Evolutionary conservation across 1,284 basidiomycete genomes (phyloP).

Genomic region (Trichosporon sp.): DNA sequence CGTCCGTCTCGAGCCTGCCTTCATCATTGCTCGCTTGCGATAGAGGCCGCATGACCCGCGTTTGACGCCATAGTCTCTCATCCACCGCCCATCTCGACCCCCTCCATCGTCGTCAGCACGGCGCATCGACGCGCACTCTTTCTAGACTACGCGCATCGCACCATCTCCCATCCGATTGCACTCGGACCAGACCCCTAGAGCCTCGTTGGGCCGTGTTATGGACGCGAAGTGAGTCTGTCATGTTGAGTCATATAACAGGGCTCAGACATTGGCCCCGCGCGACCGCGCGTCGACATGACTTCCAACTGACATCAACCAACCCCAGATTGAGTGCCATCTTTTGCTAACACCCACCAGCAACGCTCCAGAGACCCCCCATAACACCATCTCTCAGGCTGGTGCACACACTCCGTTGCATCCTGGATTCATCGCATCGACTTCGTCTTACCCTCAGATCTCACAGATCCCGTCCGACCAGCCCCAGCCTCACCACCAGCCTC

Average conservation of each 20-base stretch:
- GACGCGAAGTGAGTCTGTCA: conserved; percentile 1
- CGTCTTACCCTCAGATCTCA: neutral
- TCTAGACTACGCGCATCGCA: neutral
- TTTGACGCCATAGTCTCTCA: conserved; percentile 2
- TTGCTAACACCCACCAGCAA: neutral
- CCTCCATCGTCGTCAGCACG: neutral
- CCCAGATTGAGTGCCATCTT: neutral
- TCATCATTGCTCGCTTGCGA: conserved; percentile 2
- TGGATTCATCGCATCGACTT: neutral
- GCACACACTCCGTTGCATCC: neutral
- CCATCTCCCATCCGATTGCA: neutral
- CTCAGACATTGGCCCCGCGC: neutral
- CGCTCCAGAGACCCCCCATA: neutral
- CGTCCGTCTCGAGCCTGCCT: conserved; percentile 1
- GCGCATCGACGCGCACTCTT: conserved; percentile 2
- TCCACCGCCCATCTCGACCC: neutral
- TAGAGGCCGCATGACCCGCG: neutral
- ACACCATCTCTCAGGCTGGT: neutral
- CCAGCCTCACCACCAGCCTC: neutral
- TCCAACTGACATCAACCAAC: neutral
- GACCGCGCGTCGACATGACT: neutral
- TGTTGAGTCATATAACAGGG: neutral
- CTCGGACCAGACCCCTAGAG: neutral
- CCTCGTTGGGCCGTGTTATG: neutral
- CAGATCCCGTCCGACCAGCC: neutral